Base-by-base conservation (phyloP, 2,329 filamentous ascomycete species). In the Claviceps sp. region DNA sequence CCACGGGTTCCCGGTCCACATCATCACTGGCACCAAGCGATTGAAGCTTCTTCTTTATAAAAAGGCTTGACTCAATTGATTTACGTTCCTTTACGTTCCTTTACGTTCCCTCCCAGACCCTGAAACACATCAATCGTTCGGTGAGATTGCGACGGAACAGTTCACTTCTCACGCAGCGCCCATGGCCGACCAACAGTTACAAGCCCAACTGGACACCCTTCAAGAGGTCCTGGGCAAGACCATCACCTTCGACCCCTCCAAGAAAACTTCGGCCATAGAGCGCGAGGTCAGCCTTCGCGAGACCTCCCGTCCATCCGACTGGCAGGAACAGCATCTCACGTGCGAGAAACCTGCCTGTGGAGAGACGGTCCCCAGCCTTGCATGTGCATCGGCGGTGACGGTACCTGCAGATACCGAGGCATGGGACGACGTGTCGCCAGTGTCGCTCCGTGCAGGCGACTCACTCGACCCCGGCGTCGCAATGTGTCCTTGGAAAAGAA, bases 401-500 rank as follows among this genome's bases (percentile, higher is more conserved):
- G 49, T 22, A 24, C 16, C 18, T n/a, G 22, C 8, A 7, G 30
- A 48, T 34, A 34, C 30, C 26, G n/a, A 43, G 20, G 44, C 40
- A 1, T 59, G 62, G 26, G 61, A 65, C 51, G 58, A 48, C 44
- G 56, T 56, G 6, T 40, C 38, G 2, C 64, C 66, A 42, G 56
- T 56, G 6, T 40, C 38, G 2, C 64, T 67, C 44, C 51, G 46
- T 3, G 50, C 56, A 7, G 64, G 63, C 1, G 56, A 67, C 22
- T 49, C 57, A 2, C 49, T 62, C 4, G 55, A 58, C 1, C 49
- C 61, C 11, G 49, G 59, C 0, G 62, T 67, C 16, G 48, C 51
- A 1, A 77, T 82, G 56, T 72, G 71, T 41, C 69, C 77, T 0
- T 80, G 76, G 71, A 68, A 69, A 24, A 67, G 79, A 0, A 66